Base-by-base conservation (phyloP, 2,329 filamentous ascomycete genomes). In the Alternaria arborescens region DNA sequence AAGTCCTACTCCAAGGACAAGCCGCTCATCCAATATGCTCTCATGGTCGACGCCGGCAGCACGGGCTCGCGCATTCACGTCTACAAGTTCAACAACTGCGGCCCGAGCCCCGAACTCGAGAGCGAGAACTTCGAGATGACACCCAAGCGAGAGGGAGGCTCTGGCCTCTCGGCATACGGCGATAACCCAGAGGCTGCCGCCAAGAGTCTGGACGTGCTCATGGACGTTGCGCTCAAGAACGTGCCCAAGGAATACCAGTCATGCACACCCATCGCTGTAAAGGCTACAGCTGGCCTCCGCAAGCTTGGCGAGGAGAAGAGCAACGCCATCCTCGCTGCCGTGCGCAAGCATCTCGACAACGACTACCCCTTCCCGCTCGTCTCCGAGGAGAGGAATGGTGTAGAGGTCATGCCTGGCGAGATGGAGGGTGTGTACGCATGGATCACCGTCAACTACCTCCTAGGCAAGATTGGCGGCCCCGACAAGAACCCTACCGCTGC, bases 21-120 rank as follows among this genome's bases (percentile, higher is more conserved):
- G 83, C 94, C 95, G 51, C 88, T 99, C 68, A 90, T 97, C 64
- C 95, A 99, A 78, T 99, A 98, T 82, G 96, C 95, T 63, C 87
- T 98, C 74, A 99, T 99, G 95, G 92, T 99, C 75, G 95, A 99
- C 80, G 95, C 95, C 48, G 95, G 95, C 71, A 98, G 94, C 84
- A 98, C 95, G 55, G 95, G 95, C 62, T 98, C 95, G 62, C 91
- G 95, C 71, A 97, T 99, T 77, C 96, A 99, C 83, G 93, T 98
- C 61, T 99, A 97, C 86, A 92, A 93, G 77, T 99, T 98, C 87
- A 98, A 98, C 85, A 98, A 98, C 83, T 99, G 94, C 82, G 95
- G 94, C 12, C 82, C 92, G 8, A 94, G 94, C n/a, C 95, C 95
- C 26, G 94, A 97, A 81, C 87, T 99, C 52, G 95, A 99, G 82